Evolutionary conservation across 768 basidiomycete species (phyloP), one percentile per base, ranked within the genome.

Genomic region (Kwoniella sp.): DNA sequence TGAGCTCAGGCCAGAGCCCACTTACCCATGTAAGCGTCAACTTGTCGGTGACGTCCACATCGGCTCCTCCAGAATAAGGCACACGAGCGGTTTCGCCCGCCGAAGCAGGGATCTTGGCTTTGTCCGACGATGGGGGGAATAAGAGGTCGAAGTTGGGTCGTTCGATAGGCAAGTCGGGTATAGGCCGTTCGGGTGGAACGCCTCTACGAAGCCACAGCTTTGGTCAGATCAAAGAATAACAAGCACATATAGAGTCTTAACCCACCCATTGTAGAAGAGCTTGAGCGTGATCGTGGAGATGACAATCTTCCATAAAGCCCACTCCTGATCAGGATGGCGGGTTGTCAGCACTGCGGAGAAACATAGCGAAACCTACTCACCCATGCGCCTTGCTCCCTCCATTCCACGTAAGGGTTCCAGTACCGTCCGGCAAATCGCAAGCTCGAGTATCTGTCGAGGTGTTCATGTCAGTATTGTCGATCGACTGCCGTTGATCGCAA

Each of bases 311-410:
- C 58, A 69, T 28, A 57, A 52, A 11, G 60, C 71, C 71, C 58
- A 70, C 63, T 57, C 71, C 70, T 60, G 48, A 11, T 3, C 23
- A 8, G 19, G n/a, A 7, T 19, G 15, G 27, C 26, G n/a, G 9
- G 9, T 46, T 14, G 34, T n/a, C 45, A 17, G 20, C 20, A 10
- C 12, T 19, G 14, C 27, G 11, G 26, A 25, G 26, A 20, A 14
- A 45, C 3, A 41, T 15, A 29, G 29, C 19, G 10, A 48, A 26
- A 39, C 15, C 12, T 31, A 50, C 60, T 55, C 29, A 61, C 60
- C 64, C 59, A 67, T 11, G 60, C 63, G 12, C 60, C 65, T 50
- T 67, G 67, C 33, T 71, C 67, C 38, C 63, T 56, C 67, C 67
- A 67, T 43, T 68, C 65, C 11, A 59, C 59, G 45, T 62, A 66